Conservation (phyloP, 305 asterid genomes). For the Coffea humblotiana region DNA sequence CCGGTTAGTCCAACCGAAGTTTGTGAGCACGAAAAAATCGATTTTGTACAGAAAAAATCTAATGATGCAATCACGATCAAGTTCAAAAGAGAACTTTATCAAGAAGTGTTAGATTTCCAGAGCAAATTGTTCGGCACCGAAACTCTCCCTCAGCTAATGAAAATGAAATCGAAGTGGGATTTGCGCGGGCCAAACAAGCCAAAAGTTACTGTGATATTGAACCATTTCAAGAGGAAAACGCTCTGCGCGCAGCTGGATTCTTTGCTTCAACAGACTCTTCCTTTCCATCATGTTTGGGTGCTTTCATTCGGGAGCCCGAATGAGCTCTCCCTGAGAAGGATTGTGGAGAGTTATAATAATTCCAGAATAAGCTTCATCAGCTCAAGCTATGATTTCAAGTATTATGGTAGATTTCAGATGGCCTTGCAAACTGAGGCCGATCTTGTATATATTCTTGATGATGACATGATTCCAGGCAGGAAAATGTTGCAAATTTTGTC, state of each 20-base stretch:
- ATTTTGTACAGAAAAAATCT: conserved; percentile 79
- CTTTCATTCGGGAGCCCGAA: conserved; percentile 90
- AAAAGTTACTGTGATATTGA: conserved; percentile 64
- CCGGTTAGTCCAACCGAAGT: conserved; percentile 40
- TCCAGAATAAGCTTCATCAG: conserved; percentile 71
- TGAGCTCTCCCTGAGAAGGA: conserved; percentile 45
- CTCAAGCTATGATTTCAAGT: conserved; percentile 83
- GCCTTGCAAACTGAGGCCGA: conserved; percentile 89
- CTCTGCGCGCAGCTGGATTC: conserved; percentile 85
- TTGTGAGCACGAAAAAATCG: conserved; percentile 74
- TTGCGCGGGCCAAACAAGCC: conserved; percentile 38
- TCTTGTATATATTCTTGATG: conserved; percentile 75
- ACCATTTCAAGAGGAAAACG: conserved; percentile 87
- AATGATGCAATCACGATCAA: conserved; percentile 66
- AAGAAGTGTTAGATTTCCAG: conserved; percentile 60
- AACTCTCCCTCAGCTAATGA: conserved; percentile 55
- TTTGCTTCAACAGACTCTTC: conserved; percentile 67
- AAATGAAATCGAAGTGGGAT: conserved; percentile 79
- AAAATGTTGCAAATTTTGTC: conserved; percentile 78
- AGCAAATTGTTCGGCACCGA: conserved; percentile 44
- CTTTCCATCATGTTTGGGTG: conserved; percentile 89
- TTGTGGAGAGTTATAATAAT: conserved; percentile 62
- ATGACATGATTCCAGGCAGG: conserved; percentile 89
- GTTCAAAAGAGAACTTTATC: conserved; percentile 65
- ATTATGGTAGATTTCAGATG: conserved; percentile 91